Conservation (phyloP, 1,284 basidiomycete species). For the Tilletia indica region DNA sequence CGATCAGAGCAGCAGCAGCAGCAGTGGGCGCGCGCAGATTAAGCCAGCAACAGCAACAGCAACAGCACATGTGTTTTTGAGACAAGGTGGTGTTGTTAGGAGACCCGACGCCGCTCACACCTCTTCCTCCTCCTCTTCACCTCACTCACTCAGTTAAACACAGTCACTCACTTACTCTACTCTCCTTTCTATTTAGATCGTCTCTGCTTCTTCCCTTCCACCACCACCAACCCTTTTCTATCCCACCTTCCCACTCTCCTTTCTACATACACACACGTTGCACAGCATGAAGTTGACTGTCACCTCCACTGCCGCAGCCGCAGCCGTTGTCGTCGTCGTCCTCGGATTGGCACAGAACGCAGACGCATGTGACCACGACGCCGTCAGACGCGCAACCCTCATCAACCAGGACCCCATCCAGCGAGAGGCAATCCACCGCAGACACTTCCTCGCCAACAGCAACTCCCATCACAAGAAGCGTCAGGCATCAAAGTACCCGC, state of each 20-base stretch:
- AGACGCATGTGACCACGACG: conserved; percentile 12
- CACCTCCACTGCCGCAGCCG: not conserved
- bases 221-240: too few species aligned
- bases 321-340: conserved; percentile 1
- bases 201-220: too few species aligned
- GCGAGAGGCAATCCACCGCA: conserved; percentile 8
- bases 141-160: too few species aligned
- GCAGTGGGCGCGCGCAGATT: too few species aligned
- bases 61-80: too few species aligned
- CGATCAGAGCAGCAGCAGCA: too few species aligned
- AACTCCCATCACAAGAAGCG: not conserved
- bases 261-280: not conserved
- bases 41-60: too few species aligned
- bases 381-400: not conserved
- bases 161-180: too few species aligned
- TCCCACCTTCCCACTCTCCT: not conserved
- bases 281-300: conserved; percentile 12
- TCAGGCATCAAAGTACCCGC: not conserved
- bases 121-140: too few species aligned
- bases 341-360: not conserved
- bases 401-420: conserved; percentile 15
- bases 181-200: too few species aligned
- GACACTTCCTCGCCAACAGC: conserved; percentile 2
- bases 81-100: too few species aligned
- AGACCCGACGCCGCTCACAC: too few species aligned